Evolutionary conservation across 768 basidiomycete genomes (phyloP).

Genomic region (Coprinopsis cinerea): DNA sequence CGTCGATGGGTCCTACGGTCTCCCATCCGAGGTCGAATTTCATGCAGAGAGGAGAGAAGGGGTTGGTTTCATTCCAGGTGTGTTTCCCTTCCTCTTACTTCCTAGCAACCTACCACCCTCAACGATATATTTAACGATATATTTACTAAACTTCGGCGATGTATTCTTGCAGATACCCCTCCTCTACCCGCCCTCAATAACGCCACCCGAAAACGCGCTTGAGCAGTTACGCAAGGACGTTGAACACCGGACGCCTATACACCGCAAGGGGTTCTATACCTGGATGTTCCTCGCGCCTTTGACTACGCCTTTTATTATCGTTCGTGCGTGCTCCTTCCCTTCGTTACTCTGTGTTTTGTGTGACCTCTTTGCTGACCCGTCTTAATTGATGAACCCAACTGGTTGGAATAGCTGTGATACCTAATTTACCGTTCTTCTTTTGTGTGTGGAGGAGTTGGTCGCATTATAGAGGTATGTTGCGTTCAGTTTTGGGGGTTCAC

Average conservation of each 20-base stretch:
- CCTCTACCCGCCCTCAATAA: slow-evolving; percentile 48
- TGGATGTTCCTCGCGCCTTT: slow-evolving; percentile 67
- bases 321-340: slow-evolving; percentile 47
- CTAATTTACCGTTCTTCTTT: slow-evolving; percentile 83
- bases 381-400: not conserved
- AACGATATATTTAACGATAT: slow-evolving; percentile 1
- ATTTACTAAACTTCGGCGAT: not conserved
- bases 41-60: slow-evolving; percentile 12
- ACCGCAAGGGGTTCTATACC: slow-evolving; percentile 56
- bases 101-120: no score
- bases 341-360: not conserved
- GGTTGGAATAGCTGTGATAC: slow-evolving; percentile 54
- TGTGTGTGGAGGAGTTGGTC: slow-evolving; percentile 83
- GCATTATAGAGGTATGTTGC: slow-evolving; percentile 66
- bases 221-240: slow-evolving; percentile 48
- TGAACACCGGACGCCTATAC: slow-evolving; percentile 50
- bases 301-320: slow-evolving; percentile 69
- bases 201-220: slow-evolving; percentile 28
- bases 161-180: slow-evolving; percentile 48
- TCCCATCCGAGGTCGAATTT: slow-evolving; percentile 20
- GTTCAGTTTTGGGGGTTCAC: not conserved
- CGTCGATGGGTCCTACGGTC: slow-evolving; percentile 56
- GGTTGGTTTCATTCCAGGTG: no score
- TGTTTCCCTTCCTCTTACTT: no score
- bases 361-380: not conserved